Evolutionary conservation across 176 grass and related monocot genomes (phyloP), one percentile per base, ranked within the genome.

Genomic region (Carex parvula): DNA sequence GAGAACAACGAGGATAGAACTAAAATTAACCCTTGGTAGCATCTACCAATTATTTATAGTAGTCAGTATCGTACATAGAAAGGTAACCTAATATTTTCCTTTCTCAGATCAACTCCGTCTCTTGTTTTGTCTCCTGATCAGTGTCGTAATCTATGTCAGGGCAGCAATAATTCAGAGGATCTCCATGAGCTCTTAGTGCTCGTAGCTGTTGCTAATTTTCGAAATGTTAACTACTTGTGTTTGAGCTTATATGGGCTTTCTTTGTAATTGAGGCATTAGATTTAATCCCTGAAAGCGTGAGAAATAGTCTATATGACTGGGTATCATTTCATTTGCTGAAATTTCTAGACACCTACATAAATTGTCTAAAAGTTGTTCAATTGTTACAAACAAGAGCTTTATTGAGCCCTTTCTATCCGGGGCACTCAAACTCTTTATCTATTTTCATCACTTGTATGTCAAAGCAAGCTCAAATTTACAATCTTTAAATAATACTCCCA

Each of bases 31-130:
- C n/a, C n/a, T n/a, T n/a, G n/a, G n/a, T n/a, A n/a, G n/a, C n/a
- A n/a, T n/a, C n/a, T n/a, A n/a, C n/a, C n/a, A n/a, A n/a, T n/a
- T n/a, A n/a, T n/a, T n/a, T n/a, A n/a, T n/a, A n/a, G n/a, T n/a
- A n/a, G n/a, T n/a, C n/a, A n/a, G n/a, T n/a, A n/a, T n/a, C n/a
- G n/a, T n/a, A n/a, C n/a, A n/a, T n/a, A 95, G 93, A 83, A 99
- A 99, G 96, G 96, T 95, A 86, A 18, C 3, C 56, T 8, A 16
- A n/a, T 24, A 35, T 60, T 66, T 17, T 21, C 70, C 30, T 17
- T 24, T 83, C 14, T 13, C 29, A 18, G 5, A 41, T 78, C 14
- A 4, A 21, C 3, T 59, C 68, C 48, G 12, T 52, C 13, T 1
- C 32, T 33, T 85, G 26, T 26, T 59, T 85, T 59, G 69, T 71